Evolutionary conservation across 2,329 filamentous ascomycete genomes (phyloP), one percentile per base, ranked within the genome.

Genomic region (Cyclaneusma minus): DNA sequence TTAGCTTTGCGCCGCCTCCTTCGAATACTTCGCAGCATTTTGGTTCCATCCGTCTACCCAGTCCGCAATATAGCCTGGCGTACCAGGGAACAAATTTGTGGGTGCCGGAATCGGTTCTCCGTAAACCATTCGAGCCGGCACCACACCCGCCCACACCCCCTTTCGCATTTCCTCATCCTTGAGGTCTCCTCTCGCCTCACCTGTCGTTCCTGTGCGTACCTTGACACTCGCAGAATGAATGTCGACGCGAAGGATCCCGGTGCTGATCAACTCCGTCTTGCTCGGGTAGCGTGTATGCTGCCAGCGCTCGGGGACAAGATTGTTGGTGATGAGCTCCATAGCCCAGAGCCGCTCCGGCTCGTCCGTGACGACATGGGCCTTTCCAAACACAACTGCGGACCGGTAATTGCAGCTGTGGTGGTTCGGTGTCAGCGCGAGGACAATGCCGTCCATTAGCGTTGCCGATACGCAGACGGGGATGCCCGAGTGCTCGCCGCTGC

Each of bases 331-430:
- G 30, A 79, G 56, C 40, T 73, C 55, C 70, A 92, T 77, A 5
- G 81, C 82, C 53, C 68, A 89, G 4, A 80, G 46, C 45, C 80
- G 79, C 55, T 92, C 83, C 3, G 61, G 65, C 0, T 53, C 48
- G 33, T 77, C 68, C 3, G 68, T 65, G 5, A 92, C 78, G 2
- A 76, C 49, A 6, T 51, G 58, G 1, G 76, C 83, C 45, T 73
- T 66, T 2, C 83, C 84, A 43, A 87, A 83, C 8, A 89, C 59
- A 6, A 83, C 58, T 11, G 18, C 22, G 22, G 73, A 81, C 34
- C 81, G 79, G 55, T 89, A 92, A 57, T 91, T 87, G 58, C 82
- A 85, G 54, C 68, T 80, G 57, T 91, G 81, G 32, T 67, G 68
- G 55, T 81, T 79, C 7, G 82, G 78, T 0, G 82, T 83, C 10